phyloP scores from a whole-genome alignment of 2,329 filamentous ascomycete genomes.

The Elsinoe perseae region DNA sequence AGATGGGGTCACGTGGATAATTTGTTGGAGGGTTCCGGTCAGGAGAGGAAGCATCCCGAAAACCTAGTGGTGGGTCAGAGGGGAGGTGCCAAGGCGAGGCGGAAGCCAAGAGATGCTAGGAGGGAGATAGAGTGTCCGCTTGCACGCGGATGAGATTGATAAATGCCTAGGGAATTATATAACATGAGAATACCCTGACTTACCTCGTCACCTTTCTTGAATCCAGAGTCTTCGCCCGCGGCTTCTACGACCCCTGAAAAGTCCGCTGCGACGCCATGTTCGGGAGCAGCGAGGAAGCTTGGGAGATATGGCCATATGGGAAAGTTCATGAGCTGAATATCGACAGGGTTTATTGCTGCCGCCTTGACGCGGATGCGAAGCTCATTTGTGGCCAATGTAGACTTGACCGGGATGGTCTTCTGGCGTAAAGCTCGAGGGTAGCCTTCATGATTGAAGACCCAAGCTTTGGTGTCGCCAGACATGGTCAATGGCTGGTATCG shows the following conservation, averaged over 20 bases:
- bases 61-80: constrained; percentile 17
- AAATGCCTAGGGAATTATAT: background rate
- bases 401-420: constrained; percentile 22
- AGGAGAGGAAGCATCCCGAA: constrained; percentile 28
- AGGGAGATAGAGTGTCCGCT: too few relatives aligned
- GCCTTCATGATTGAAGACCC: constrained; percentile 29
- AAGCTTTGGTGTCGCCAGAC: constrained; percentile 23
- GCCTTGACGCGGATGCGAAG: constrained; percentile 29
- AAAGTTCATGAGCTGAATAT: constrained; percentile 32
- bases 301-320: constrained; percentile 24
- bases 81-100: background rate
- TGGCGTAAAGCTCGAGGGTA: constrained; percentile 26
- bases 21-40: constrained; percentile 25
- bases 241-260: constrained; percentile 27
- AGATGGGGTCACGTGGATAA: constrained; percentile 25
- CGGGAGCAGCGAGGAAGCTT: constrained; percentile 18
- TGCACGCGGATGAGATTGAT: background rate
- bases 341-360: constrained; percentile 31
- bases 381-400: constrained; percentile 20
- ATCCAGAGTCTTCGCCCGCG: constrained; percentile 22
- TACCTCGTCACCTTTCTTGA: constrained; percentile 26
- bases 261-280: constrained; percentile 28
- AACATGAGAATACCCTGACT: background rate
- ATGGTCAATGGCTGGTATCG: constrained; percentile 17
- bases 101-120: too few relatives aligned